phyloP scores from a whole-genome alignment of 2,329 filamentous ascomycete genomes.

The Fusarium sp. region DNA sequence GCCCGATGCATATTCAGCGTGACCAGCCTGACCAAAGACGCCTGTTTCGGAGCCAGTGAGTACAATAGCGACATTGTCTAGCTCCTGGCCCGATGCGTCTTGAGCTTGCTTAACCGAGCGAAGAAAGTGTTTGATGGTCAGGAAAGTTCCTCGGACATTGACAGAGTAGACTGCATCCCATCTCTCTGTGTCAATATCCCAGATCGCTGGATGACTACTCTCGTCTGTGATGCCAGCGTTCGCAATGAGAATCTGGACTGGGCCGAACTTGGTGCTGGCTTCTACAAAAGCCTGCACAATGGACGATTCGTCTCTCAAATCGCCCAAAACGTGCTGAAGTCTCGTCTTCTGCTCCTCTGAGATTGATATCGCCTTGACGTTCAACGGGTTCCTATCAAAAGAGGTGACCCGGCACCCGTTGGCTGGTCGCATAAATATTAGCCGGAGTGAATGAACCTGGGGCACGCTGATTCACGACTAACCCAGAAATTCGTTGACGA shows the following conservation, averaged over 20 bases:
- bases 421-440: background rate
- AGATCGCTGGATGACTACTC: background rate
- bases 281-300: background rate
- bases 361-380: background rate
- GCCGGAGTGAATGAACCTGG: accelerated
- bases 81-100: accelerated
- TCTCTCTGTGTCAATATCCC: background rate
- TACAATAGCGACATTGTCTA: background rate
- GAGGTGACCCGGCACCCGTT: background rate
- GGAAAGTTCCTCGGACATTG: background rate
- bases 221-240: background rate
- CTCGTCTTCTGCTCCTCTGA: background rate
- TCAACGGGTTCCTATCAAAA: background rate
- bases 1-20: background rate
- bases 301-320: background rate
- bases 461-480: accelerated
- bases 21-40: background rate
- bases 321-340: background rate
- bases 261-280: background rate
- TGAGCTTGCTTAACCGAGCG: accelerated
- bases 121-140: constrained; percentile 2
- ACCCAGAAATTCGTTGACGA: background rate
- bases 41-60: constrained; percentile 3
- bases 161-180: background rate
- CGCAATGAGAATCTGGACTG: background rate